These are phyloP conservation scores for Trichoderma koningiopsis DNA, from an alignment of 2,329 filamentous ascomycete species.

Conservation along the genomic window DNA sequence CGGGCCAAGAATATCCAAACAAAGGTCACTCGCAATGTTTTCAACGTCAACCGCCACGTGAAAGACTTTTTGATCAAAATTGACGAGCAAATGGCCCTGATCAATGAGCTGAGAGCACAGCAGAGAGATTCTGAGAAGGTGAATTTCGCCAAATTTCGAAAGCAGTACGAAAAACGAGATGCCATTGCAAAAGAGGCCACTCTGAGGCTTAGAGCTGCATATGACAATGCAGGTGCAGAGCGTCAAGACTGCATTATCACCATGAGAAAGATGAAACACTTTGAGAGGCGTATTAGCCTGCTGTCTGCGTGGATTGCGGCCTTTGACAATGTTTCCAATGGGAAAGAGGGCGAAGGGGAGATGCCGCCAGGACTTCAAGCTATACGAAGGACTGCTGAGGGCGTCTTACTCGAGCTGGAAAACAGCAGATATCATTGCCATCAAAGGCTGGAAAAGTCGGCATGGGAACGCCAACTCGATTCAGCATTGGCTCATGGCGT, in stretches of 20 bases:
- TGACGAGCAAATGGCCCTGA: conserved; percentile 95
- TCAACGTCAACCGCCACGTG: conserved; percentile 98
- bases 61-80: conserved; percentile 99
- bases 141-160: conserved; percentile 86
- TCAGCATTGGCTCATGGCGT: conserved; percentile 85
- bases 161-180: conserved; percentile 85
- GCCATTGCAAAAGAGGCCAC: conserved; percentile 75
- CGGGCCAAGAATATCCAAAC: conserved; percentile 99
- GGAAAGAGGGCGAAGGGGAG: conserved; percentile 50
- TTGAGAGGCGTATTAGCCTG: conserved; percentile 81
- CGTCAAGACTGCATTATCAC: conserved; percentile 75
- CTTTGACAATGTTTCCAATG: conserved; percentile 81
- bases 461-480: conserved; percentile 87
- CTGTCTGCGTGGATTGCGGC: conserved; percentile 92
- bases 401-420: conserved; percentile 82
- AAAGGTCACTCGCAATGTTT: conserved; percentile 98
- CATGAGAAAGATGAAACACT: conserved; percentile 79
- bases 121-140: conserved; percentile 84
- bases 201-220: conserved; percentile 76
- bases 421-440: conserved; percentile 88
- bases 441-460: conserved; percentile 75
- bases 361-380: conserved; percentile 70
- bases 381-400: conserved; percentile 85
- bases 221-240: conserved; percentile 76
- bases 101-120: conserved; percentile 91